Conservation (phyloP, 2,329 filamentous ascomycete genomes). For the Biscogniauxia sp. region DNA sequence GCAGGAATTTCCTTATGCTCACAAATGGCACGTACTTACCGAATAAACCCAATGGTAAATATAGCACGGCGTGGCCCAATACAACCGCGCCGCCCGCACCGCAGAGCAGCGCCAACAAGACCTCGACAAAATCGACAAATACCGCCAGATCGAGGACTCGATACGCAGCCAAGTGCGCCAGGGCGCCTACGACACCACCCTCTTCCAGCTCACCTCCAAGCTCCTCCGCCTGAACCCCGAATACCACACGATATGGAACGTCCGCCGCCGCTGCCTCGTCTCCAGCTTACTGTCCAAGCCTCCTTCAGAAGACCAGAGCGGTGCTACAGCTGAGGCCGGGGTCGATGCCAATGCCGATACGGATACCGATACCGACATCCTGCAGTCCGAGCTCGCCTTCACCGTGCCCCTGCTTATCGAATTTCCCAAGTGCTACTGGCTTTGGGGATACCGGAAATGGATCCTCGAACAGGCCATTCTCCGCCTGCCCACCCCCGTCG, state of each 20-base stretch:
- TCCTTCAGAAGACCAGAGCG: slow-evolving; percentile 39
- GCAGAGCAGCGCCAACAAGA: slow-evolving; percentile 71
- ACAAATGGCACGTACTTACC: not conserved
- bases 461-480: slow-evolving; percentile 69
- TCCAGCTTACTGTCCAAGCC: slow-evolving; percentile 56
- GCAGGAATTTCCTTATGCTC: too few relatives aligned
- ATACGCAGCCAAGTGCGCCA: slow-evolving; percentile 61
- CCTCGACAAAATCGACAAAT: slow-evolving; percentile 71
- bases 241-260: slow-evolving; percentile 91
- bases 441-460: slow-evolving; percentile 96
- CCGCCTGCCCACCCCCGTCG: slow-evolving; percentile 53
- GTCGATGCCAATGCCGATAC: slow-evolving; percentile 15
- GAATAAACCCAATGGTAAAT: slow-evolving; percentile 14
- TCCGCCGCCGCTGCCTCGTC: slow-evolving; percentile 69
- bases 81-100: slow-evolving; percentile 55
- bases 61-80: slow-evolving; percentile 82
- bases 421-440: slow-evolving; percentile 98
- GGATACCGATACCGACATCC: slow-evolving; percentile 43
- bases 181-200: slow-evolving; percentile 44
- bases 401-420: slow-evolving; percentile 80
- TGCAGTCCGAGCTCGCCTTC: slow-evolving; percentile 75
- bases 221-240: slow-evolving; percentile 77
- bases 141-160: slow-evolving; percentile 67
- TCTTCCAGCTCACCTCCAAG: slow-evolving; percentile 67
- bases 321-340: slow-evolving; percentile 48